Evolutionary conservation across 108 stramenopile genomes (phyloP).

Genomic region (Bacterosira constricta): DNA sequence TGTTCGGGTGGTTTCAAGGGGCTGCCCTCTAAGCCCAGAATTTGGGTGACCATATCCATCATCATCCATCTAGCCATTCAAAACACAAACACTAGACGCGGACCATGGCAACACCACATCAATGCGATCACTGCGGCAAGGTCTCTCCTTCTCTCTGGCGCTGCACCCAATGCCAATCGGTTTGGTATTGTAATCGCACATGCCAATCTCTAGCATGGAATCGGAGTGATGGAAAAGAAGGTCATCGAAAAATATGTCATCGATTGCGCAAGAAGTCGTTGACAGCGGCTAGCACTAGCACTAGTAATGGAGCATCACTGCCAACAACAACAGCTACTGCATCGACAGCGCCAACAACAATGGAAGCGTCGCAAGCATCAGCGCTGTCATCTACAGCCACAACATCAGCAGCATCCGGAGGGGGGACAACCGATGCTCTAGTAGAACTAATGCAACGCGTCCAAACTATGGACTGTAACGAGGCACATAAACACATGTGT

Average conservation of each 20-base stretch:
- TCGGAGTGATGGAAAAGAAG: neutral
- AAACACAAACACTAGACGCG: neutral
- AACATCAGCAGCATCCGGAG: too few species aligned
- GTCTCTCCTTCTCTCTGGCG: slow-evolving; percentile 36
- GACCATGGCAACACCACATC: neutral
- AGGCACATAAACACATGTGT: slow-evolving; percentile 45
- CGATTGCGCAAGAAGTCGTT: neutral
- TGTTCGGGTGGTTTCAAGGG: neutral
- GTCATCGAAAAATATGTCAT: slow-evolving; percentile 31
- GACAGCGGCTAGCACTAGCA: neutral
- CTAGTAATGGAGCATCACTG: too few species aligned
- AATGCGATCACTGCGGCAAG: slow-evolving; percentile 36
- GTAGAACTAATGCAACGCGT: slow-evolving; percentile 21
- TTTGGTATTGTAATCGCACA: slow-evolving; percentile 37
- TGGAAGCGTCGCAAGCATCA: neutral
- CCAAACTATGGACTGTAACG: slow-evolving; percentile 19
- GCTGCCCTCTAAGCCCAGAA: neutral
- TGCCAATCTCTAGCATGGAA: slow-evolving; percentile 44
- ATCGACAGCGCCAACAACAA: neutral
- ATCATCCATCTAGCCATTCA: neutral
- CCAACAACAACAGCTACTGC: too few species aligned
- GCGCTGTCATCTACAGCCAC: neutral
- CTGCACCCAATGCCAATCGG: slow-evolving; percentile 41
- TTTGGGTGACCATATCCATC: too few species aligned
- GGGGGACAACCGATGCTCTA: neutral